Conservation (phyloP, 2,329 filamentous ascomycete genomes). For the Cladosporium sp. region DNA sequence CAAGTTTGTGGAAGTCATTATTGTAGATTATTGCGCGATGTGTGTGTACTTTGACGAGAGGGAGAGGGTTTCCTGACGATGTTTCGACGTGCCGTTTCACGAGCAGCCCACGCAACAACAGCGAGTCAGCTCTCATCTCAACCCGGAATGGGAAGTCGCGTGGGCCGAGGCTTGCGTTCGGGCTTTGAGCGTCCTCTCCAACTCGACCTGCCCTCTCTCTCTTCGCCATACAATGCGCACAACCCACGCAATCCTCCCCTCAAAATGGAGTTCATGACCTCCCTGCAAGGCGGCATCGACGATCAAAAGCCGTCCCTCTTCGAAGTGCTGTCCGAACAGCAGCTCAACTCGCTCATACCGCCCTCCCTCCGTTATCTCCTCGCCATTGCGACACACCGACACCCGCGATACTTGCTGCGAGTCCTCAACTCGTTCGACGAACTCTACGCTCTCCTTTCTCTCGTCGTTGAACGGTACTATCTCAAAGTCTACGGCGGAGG, state of each 20-base stretch:
- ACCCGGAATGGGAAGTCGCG: too few relatives aligned
- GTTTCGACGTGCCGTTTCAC: not conserved
- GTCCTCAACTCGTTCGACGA: slow-evolving; percentile 97
- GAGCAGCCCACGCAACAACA: too few relatives aligned
- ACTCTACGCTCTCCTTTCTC: slow-evolving; percentile 79
- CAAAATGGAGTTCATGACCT: slow-evolving; percentile 82
- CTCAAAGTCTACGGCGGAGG: slow-evolving; percentile 81
- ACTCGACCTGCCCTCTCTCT: not conserved
- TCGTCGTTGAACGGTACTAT: slow-evolving; percentile 90
- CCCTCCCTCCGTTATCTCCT: slow-evolving; percentile 94
- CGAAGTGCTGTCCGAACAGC: slow-evolving; percentile 92
- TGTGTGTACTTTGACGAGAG: not conserved
- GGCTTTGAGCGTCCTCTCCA: slow-evolving; percentile 1
- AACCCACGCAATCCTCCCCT: not conserved
- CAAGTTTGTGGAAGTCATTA: slow-evolving; percentile 17
- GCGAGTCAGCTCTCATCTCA: too few relatives aligned
- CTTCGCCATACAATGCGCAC: slow-evolving; percentile 1
- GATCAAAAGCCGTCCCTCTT: slow-evolving; percentile 85
- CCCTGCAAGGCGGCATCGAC: slow-evolving; percentile 79
- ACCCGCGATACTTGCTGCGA: slow-evolving; percentile 91
- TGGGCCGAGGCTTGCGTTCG: not conserved
- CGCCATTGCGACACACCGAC: slow-evolving; percentile 85
- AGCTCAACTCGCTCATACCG: slow-evolving; percentile 83
- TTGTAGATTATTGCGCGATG: too few relatives aligned
- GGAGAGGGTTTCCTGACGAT: not conserved